Evolutionary conservation across 148 eudicot genomes (phyloP), one percentile per base, ranked within the genome.

Genomic region (Euryodendron excelsum): DNA sequence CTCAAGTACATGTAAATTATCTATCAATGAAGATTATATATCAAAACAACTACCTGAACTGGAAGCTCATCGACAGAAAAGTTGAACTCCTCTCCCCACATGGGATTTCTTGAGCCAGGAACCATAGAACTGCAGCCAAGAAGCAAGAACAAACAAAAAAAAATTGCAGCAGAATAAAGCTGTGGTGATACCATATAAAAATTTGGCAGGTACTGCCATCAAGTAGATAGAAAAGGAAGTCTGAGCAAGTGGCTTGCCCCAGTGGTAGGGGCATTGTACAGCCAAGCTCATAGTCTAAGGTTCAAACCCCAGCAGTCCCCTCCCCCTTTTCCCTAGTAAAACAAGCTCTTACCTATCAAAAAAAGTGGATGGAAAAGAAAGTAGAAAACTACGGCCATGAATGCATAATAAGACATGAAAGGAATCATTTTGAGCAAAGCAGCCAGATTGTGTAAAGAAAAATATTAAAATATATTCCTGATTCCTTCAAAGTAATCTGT

Each of bases 21-120:
- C 0, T 66, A 9, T 21, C 8, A 25, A 45, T 0, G 23, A 60
- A 48, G 45, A 47, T 36, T 27, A 30, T 27, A 30, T 25, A 73
- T 18, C 72, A 55, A 76, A 79, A 75, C 17, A 77, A 74, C 64
- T 86, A 94, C 98, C 98, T 91, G 86, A 10, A 89, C 88, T 67
- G 98, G 98, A 78, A 95, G 90, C 80, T 89, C 90, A 77, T 91
- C 92, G 39, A 90, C 96, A 82, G 87, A 78, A 85, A 95, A 95
- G 82, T 88, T 90, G 83, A 95, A 95, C 84, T 89, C 97, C 84
- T 95, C 99, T 47, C 97, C 97, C 99, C 99, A 95, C 97, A 93
- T 91, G 25, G 99, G 97, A 79, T 93, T 95, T 90, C 96, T 91
- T 80, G 99, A 93, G 72, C 97, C 92, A 86, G 97, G 97, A 83